These are phyloP conservation scores for Wickerhamomyces sydowiorum DNA, from an alignment of 805 yeast species.

Conservation along the genomic window DNA sequence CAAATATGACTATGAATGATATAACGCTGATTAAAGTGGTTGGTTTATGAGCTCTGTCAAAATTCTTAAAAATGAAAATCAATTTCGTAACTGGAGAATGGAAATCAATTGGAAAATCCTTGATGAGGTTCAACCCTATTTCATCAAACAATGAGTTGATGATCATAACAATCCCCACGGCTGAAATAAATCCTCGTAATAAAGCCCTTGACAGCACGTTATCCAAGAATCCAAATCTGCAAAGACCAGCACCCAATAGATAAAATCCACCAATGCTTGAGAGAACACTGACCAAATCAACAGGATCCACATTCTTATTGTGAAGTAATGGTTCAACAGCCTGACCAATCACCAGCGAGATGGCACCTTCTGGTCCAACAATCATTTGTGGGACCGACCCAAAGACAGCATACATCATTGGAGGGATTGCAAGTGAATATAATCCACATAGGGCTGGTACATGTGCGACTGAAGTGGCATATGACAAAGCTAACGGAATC, in stretches of 20 bases:
- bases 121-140: slow-evolving; percentile 55
- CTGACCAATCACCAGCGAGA: slow-evolving; percentile 78
- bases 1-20: slow-evolving; percentile 41
- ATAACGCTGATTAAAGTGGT: slow-evolving; percentile 55
- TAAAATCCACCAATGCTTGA: slow-evolving; percentile 73
- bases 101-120: slow-evolving; percentile 43
- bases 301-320: slow-evolving; percentile 35
- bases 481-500: slow-evolving; percentile 69
- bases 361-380: slow-evolving; percentile 90
- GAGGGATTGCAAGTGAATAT: slow-evolving; percentile 70
- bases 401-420: slow-evolving; percentile 66
- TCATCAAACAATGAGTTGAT: slow-evolving; percentile 68
- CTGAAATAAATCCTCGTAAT: slow-evolving; percentile 77
- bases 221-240: slow-evolving; percentile 83
- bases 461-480: slow-evolving; percentile 79
- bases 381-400: slow-evolving; percentile 88
- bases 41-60: slow-evolving; percentile 42
- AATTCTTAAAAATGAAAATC: slow-evolving; percentile 47
- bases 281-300: slow-evolving; percentile 60
- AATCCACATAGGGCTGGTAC: slow-evolving; percentile 80
- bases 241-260: slow-evolving; percentile 65
- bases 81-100: slow-evolving; percentile 72
- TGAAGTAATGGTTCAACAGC: slow-evolving; percentile 54
- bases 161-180: slow-evolving; percentile 81
- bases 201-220: slow-evolving; percentile 73